Conservation (phyloP, 2,329 filamentous ascomycete genomes). For the Alternaria atra region DNA sequence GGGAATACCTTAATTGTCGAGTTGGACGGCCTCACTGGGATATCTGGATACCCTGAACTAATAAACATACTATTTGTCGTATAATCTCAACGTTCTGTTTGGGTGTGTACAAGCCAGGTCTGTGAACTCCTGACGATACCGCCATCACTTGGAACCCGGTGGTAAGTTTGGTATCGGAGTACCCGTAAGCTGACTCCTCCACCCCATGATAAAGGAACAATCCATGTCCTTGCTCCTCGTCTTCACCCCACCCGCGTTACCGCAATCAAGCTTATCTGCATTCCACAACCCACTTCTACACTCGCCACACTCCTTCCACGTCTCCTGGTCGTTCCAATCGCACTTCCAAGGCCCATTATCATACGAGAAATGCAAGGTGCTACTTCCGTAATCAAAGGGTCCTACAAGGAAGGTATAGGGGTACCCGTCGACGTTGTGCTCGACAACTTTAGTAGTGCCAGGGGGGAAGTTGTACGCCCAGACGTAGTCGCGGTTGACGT, state of each 20-base stretch:
- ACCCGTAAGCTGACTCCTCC: constrained; percentile 4
- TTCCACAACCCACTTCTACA: constrained; percentile 23
- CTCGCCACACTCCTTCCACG: constrained; percentile 27
- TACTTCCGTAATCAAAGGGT: constrained; percentile 4
- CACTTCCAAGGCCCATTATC: constrained; percentile 10
- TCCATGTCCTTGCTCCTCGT: constrained; percentile 19
- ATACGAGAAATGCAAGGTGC: constrained; percentile 15
- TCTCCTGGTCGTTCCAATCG: constrained; percentile 25
- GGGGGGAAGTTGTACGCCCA: not conserved
- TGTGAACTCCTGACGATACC: not conserved
- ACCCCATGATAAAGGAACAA: constrained; percentile 23
- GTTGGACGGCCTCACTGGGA: not conserved
- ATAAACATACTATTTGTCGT: not conserved
- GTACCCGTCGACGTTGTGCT: constrained; percentile 12
- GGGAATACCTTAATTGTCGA: not conserved
- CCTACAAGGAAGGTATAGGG: constrained; percentile 9
- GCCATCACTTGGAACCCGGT: not conserved
- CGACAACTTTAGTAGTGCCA: not conserved
- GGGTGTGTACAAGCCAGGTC: not conserved
- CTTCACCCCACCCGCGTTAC: not conserved
- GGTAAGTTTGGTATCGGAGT: not conserved
- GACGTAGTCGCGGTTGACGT: not conserved
- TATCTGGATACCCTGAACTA: not conserved
- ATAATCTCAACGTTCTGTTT: not conserved
- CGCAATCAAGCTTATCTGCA: not conserved